Conservation (phyloP, 345 rosid species). For the Leavenworthia alabamica region DNA sequence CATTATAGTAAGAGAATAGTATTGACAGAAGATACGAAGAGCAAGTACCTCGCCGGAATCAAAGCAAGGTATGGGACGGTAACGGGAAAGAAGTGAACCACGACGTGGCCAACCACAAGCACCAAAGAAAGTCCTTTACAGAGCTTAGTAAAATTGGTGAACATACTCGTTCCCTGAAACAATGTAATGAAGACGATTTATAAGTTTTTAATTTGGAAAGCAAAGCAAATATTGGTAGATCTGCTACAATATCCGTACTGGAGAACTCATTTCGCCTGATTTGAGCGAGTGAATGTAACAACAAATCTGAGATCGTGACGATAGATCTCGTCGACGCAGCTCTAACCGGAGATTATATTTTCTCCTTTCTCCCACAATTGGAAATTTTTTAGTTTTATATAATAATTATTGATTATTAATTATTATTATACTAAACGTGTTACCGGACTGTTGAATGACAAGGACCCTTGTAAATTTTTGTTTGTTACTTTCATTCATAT, state of each 20-base stretch:
- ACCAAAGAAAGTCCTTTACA: constrained; percentile 87
- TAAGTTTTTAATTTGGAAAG: neutral
- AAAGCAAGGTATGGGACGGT: constrained; percentile 68
- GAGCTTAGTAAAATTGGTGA: constrained; percentile 73
- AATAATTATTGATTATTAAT: no score
- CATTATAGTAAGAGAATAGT: neutral
- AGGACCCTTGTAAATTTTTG: neutral
- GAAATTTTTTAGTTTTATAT: neutral
- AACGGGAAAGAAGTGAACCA: constrained; percentile 74
- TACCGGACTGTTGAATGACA: neutral
- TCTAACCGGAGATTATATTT: constrained; percentile 5
- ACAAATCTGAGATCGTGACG: constrained; percentile 24
- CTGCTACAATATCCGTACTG: constrained; percentile 21
- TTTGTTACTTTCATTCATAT: neutral
- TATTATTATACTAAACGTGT: constrained; percentile 2
- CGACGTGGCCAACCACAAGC: constrained; percentile 64
- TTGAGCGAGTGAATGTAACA: constrained; percentile 6
- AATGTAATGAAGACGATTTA: neutral
- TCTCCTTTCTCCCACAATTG: constrained; percentile 1
- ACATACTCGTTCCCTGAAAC: constrained; percentile 51
- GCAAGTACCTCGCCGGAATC: constrained; percentile 75
- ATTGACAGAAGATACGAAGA: neutral
- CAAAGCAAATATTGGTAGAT: constrained; percentile 8
- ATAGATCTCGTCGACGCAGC: constrained; percentile 21
- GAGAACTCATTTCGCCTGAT: constrained; percentile 42